Evolutionary conservation across 2,329 filamentous ascomycete genomes (phyloP).

Genomic region (Xylariaceae sp.): DNA sequence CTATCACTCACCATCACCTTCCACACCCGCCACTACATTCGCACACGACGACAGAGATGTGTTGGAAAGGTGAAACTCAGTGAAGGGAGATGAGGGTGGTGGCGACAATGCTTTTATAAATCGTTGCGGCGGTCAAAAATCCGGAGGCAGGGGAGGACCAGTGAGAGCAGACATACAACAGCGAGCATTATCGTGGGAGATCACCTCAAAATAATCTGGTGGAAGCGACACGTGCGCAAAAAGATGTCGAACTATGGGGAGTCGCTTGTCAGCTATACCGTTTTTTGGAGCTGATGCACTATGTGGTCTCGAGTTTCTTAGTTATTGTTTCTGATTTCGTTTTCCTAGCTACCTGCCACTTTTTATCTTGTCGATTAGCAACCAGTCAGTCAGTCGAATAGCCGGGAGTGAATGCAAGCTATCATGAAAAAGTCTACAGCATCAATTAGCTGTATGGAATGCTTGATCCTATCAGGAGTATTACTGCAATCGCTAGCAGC

Average conservation of each 20-base stretch:
- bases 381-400: no score
- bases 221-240: slow-evolving; percentile 6
- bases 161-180: neutral
- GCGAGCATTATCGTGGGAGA: slow-evolving; percentile 2
- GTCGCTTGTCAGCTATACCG: slow-evolving; percentile 22
- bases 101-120: slow-evolving; percentile 3
- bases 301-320: slow-evolving; percentile 16
- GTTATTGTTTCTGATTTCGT: slow-evolving; percentile 12
- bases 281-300: slow-evolving; percentile 24
- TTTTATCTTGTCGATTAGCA: slow-evolving; percentile 10
- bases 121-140: slow-evolving; percentile 12
- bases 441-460: no score
- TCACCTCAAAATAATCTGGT: neutral
- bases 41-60: slow-evolving; percentile 12
- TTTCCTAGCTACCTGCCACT: slow-evolving; percentile 2
- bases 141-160: slow-evolving; percentile 16
- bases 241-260: slow-evolving; percentile 17
- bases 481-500: no score
- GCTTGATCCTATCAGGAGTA: no score
- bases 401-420: no score
- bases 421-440: no score
- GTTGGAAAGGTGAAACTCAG: slow-evolving; percentile 18
- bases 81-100: slow-evolving; percentile 3
- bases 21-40: slow-evolving; percentile 16
- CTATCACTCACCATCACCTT: slow-evolving; percentile 16